phyloP scores from a whole-genome alignment of 495 filamentous ascomycete species.

The Umbilicaria muhlenbergii region DNA sequence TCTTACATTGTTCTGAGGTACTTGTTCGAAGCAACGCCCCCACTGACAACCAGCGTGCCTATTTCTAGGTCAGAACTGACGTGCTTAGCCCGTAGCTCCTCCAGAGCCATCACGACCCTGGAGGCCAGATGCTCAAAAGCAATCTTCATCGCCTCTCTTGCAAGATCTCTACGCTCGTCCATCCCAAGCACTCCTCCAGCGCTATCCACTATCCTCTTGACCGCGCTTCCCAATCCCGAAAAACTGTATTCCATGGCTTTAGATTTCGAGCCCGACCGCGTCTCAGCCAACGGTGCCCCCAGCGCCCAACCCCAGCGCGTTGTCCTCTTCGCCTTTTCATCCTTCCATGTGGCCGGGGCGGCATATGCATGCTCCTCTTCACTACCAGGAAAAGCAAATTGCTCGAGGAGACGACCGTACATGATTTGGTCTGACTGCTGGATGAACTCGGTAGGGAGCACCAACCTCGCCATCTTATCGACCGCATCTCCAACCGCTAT shows the following conservation, averaged over 20 bases:
- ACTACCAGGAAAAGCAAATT: conserved; percentile 57
- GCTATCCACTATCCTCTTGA: conserved; percentile 29
- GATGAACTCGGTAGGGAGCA: conserved; percentile 42
- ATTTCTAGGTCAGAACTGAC: conserved; percentile 19
- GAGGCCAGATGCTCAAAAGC: conserved; percentile 80
- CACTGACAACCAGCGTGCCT: conserved; percentile 61
- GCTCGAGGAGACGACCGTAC: conserved; percentile 64
- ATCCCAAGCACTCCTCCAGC: conserved; percentile 10
- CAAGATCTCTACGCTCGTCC: conserved; percentile 44
- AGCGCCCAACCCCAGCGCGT: conserved; percentile 41
- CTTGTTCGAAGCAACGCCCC: conserved; percentile 74
- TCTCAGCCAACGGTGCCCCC: conserved; percentile 36
- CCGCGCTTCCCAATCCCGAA: conserved; percentile 40
- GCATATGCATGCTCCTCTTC: conserved; percentile 33
- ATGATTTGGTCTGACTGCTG: conserved; percentile 35
- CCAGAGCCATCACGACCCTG: conserved; percentile 52
- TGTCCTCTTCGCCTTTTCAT: conserved; percentile 30
- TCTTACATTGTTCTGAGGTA: conserved; percentile 51
- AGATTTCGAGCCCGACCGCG: conserved; percentile 14
- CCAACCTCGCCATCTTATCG: conserved; percentile 66
- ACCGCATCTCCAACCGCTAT: conserved; percentile 74
- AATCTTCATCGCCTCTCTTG: conserved; percentile 54
- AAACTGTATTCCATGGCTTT: conserved; percentile 44
- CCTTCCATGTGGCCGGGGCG: conserved; percentile 33
- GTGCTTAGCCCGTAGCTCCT: conserved; percentile 16